These are phyloP conservation scores for Hyparrhenia diplandra DNA, from an alignment of 176 grass and related monocot species.

Conservation along the genomic window DNA sequence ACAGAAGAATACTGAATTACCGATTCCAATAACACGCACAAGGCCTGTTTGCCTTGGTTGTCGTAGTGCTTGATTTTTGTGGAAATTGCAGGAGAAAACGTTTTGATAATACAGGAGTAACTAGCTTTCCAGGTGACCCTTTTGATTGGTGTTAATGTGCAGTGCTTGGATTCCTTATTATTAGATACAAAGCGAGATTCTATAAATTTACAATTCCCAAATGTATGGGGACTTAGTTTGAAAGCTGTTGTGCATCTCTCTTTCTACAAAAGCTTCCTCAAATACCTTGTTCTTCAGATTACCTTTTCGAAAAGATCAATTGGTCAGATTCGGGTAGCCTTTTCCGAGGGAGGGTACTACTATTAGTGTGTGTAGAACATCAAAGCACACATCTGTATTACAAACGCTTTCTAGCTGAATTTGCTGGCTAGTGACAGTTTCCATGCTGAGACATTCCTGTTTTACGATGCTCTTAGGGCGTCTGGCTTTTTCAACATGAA, in stretches of 20 bases:
- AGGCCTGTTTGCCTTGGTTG: not conserved
- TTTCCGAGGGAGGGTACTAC: not conserved
- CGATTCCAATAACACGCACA: not conserved
- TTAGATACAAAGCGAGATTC: not conserved
- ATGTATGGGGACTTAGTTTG: too few species aligned
- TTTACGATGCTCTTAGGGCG: constrained; percentile 41
- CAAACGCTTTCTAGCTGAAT: not conserved
- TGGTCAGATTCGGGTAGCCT: not conserved
- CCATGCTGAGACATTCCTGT: not conserved
- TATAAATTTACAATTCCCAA: too few species aligned
- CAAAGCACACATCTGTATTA: not conserved
- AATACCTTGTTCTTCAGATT: not conserved
- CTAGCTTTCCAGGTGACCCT: not conserved
- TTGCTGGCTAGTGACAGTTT: not conserved
- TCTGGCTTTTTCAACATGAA: constrained; percentile 58
- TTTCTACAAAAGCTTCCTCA: not conserved
- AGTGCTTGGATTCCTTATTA: not conserved
- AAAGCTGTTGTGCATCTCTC: too few species aligned
- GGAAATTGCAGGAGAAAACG: not conserved
- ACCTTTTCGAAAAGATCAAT: not conserved
- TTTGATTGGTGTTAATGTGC: not conserved
- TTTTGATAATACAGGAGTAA: not conserved
- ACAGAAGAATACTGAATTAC: too few species aligned
- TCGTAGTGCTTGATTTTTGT: not conserved
- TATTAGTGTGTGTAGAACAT: not conserved